Conservation (phyloP, 2,329 filamentous ascomycete species). For the Colletotrichum cordylinicola region DNA sequence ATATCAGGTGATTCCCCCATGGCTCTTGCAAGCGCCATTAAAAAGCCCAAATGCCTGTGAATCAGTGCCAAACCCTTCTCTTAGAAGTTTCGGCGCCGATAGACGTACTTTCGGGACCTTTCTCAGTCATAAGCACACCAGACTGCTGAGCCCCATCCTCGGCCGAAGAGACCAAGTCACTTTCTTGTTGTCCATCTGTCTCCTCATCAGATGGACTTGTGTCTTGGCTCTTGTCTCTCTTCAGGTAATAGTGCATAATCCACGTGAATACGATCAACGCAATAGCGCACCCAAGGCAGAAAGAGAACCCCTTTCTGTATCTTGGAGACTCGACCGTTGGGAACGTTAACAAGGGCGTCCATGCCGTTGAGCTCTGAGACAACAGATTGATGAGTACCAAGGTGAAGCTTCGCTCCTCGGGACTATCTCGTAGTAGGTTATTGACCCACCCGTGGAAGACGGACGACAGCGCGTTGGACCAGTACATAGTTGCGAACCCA, state of each 20-base stretch:
- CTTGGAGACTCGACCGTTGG: slow-evolving; percentile 47
- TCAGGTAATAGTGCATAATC: slow-evolving; percentile 10
- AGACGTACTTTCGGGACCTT: neutral
- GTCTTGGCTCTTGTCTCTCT: neutral
- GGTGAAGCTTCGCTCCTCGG: slow-evolving; percentile 7
- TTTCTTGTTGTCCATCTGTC: neutral
- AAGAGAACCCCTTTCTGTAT: slow-evolving; percentile 52
- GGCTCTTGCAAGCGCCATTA: neutral
- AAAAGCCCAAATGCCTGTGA: neutral
- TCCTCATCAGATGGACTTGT: neutral
- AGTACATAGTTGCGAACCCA: slow-evolving; percentile 46
- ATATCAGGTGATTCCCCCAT: neutral
- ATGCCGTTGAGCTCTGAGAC: slow-evolving; percentile 59
- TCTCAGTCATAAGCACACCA: neutral
- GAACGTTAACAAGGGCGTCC: slow-evolving; percentile 59
- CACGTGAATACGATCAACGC: slow-evolving; percentile 1
- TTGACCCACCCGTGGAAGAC: slow-evolving; percentile 13
- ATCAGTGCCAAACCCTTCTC: neutral
- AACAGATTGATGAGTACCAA: slow-evolving; percentile 34
- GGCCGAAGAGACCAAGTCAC: neutral
- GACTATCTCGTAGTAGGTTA: neutral
- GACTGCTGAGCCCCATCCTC: neutral
- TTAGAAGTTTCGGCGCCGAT: neutral
- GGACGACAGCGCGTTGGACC: neutral
- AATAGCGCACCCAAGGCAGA: slow-evolving; percentile 8